A percentile compares a stretch with the other conserved stretches of the same genome.
phyloP scores from a whole-genome alignment of 2,329 filamentous ascomycete species.

The Arthrobotrys megalospora region DNA sequence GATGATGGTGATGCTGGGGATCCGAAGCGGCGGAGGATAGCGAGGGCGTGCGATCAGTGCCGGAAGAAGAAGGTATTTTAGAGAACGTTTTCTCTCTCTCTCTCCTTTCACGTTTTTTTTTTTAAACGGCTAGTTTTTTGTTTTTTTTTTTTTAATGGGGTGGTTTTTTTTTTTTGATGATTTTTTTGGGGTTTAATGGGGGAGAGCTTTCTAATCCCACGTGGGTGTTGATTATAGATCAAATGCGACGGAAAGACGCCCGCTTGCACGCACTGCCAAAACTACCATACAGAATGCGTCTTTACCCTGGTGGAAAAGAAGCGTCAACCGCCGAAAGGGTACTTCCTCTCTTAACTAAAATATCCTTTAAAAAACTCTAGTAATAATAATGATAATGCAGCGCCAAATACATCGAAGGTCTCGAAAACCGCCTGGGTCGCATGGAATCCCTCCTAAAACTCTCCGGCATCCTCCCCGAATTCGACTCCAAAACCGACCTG shows the following conservation, averaged over 20 bases:
- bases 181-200: not conserved
- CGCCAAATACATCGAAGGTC: conserved; percentile 90
- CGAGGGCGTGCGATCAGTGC: conserved; percentile 85
- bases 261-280: conserved; percentile 93
- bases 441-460: conserved; percentile 84
- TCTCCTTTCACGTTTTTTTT: not conserved
- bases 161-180: not conserved
- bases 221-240: conserved; percentile 69
- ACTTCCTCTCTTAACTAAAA: conserved; percentile 62
- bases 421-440: conserved; percentile 85
- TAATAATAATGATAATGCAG: conserved; percentile 81
- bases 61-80: conserved; percentile 77
- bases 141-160: not conserved
- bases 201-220: not conserved
- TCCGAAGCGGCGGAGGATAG: conserved; percentile 73
- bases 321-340: conserved; percentile 96
- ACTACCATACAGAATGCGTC: conserved; percentile 97
- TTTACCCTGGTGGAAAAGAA: conserved; percentile 99
- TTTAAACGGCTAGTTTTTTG: not conserved
- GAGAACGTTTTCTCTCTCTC: too few species aligned
- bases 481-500: conserved; percentile 86
- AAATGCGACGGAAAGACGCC: conserved; percentile 90
- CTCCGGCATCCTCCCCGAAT: conserved; percentile 78
- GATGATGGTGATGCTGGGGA: conserved; percentile 34
- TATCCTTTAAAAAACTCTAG: conserved; percentile 79